Percentiles rank a stretch among this genome's conserved stretches.
phyloP scores from a whole-genome alignment of 345 rosid species.

The Arabidopsis thaliana region DNA sequence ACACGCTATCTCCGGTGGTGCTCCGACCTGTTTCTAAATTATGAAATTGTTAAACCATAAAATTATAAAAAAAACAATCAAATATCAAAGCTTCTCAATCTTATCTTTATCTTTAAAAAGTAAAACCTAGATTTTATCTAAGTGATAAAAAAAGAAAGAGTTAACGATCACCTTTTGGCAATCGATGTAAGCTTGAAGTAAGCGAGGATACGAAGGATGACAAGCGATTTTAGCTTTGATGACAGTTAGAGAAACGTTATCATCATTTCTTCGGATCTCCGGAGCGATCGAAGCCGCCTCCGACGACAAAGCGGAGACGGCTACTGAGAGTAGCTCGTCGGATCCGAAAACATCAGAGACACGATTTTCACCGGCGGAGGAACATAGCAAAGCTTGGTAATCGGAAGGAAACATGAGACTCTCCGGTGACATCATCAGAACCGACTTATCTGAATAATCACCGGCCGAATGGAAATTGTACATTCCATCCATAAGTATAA shows the following conservation, averaged over 20 bases:
- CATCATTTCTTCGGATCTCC: slow-evolving; percentile 53
- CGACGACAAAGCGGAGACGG: slow-evolving; percentile 69
- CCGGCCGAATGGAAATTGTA: slow-evolving; percentile 56
- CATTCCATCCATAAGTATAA: slow-evolving; percentile 72
- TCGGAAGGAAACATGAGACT: slow-evolving; percentile 63
- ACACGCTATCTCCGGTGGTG: slow-evolving; percentile 78
- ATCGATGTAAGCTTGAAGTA: slow-evolving; percentile 84
- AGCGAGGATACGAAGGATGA: slow-evolving; percentile 88
- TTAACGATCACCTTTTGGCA: slow-evolving; percentile 81
- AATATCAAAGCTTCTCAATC: slow-evolving; percentile 1
- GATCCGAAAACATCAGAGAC: slow-evolving; percentile 60
- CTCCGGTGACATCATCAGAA: slow-evolving; percentile 69
- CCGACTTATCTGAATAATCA: slow-evolving; percentile 63
- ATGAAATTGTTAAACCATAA: slow-evolving; percentile 32
- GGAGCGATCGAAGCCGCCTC: slow-evolving; percentile 71
- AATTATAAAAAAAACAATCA: slow-evolving; percentile 31
- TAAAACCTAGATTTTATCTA: not conserved
- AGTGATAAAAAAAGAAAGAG: not conserved
- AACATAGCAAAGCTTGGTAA: slow-evolving; percentile 55
- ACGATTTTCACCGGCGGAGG: slow-evolving; percentile 52
- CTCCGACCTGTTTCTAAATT: slow-evolving; percentile 66
- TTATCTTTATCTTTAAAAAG: not conserved
- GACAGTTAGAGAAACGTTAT: slow-evolving; percentile 47
- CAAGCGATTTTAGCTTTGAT: slow-evolving; percentile 83
- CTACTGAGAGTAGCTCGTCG: slow-evolving; percentile 65